Evolutionary conservation across 139 green algal species (phyloP), one percentile per base, ranked within the genome.

Genomic region (Monoraphidium neglectum): DNA sequence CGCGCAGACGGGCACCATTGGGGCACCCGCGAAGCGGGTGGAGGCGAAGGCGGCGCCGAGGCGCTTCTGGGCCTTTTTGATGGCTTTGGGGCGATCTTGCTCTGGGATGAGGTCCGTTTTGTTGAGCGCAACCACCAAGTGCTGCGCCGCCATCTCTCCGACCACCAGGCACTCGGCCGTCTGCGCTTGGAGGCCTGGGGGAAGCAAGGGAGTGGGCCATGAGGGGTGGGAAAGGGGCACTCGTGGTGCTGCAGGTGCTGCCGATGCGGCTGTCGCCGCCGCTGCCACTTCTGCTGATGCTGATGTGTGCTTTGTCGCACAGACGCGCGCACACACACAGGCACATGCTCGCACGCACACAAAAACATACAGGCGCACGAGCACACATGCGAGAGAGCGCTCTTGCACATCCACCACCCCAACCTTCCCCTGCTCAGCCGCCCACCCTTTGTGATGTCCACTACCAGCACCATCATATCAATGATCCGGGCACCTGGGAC

Each of bases 151-250:
- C 3, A 98, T 83, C 81, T 98, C 95, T 1, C 89, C 95, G 36
- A 99, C 86, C 24, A 98, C 93, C 49, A 98, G 76, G 81, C 93
- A 98, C 82, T 98, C 93, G 12, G 93, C 93, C 26, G 93, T 97
- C 74, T 97, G 94, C 8, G 93, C 86, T 68, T 98, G 94, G 10
- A 98, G 88, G 35, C 93, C 82, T 89, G 82, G 43, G 62, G 1
- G 16, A 15, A 43, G 28, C 26, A 40, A n/a, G n/a, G n/a, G n/a
- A n/a, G n/a, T n/a, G n/a, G n/a, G n/a, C n/a, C n/a, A 38, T n/a
- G 33, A 15, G 32, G 28, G 33, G 15, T n/a, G 67, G 54, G 56
- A n/a, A n/a, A n/a, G n/a, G n/a, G n/a, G n/a, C n/a, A n/a, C n/a
- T n/a, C n/a, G n/a, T n/a, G n/a, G n/a, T n/a, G n/a, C n/a, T n/a